Conservation (phyloP, 1,284 basidiomycete genomes). For the Sporisorium iseilematis-ciliati region DNA sequence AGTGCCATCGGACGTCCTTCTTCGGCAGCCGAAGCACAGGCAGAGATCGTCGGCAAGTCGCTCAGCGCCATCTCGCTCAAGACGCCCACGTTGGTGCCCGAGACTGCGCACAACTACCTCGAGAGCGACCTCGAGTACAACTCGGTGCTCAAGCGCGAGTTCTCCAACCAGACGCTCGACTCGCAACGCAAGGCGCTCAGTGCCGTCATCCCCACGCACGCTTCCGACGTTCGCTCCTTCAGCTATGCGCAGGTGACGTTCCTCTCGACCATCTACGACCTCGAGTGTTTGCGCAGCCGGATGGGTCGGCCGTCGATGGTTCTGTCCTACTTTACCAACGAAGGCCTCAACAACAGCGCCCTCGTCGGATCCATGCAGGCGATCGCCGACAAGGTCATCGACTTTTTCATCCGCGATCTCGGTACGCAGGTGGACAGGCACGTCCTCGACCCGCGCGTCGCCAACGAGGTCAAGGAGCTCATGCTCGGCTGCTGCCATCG, state of each 20-base stretch:
- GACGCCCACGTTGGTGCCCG: slow-evolving; percentile 86
- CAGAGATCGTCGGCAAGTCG: slow-evolving; percentile 73
- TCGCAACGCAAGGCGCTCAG: slow-evolving; percentile 65
- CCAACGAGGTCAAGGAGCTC: slow-evolving; percentile 81
- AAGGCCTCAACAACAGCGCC: slow-evolving; percentile 79
- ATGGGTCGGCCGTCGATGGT: slow-evolving; percentile 84
- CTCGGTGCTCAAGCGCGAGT: slow-evolving; percentile 79
- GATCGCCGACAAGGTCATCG: slow-evolving; percentile 83
- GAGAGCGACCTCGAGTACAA: slow-evolving; percentile 94
- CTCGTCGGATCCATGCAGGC: slow-evolving; percentile 84
- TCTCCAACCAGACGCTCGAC: slow-evolving; percentile 57
- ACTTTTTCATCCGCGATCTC: slow-evolving; percentile 67
- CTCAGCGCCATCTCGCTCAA: slow-evolving; percentile 85
- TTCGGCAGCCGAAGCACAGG: slow-evolving; percentile 77
- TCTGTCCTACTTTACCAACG: slow-evolving; percentile 89
- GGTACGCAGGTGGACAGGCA: slow-evolving; percentile 79
- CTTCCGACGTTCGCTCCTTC: slow-evolving; percentile 81
- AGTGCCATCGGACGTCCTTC: slow-evolving; percentile 57
- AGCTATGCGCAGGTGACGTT: slow-evolving; percentile 88
- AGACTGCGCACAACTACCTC: slow-evolving; percentile 85
- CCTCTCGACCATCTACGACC: slow-evolving; percentile 85
- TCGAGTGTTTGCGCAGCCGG: slow-evolving; percentile 87
- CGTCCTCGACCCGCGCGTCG: slow-evolving; percentile 79
- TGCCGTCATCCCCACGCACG: slow-evolving; percentile 77
- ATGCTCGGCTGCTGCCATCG: slow-evolving; percentile 86